A percentile compares a stretch with the other conserved stretches of the same genome.
Conservation (phyloP, 1,284 basidiomycete species). For the Heliocybe sulcata region DNA sequence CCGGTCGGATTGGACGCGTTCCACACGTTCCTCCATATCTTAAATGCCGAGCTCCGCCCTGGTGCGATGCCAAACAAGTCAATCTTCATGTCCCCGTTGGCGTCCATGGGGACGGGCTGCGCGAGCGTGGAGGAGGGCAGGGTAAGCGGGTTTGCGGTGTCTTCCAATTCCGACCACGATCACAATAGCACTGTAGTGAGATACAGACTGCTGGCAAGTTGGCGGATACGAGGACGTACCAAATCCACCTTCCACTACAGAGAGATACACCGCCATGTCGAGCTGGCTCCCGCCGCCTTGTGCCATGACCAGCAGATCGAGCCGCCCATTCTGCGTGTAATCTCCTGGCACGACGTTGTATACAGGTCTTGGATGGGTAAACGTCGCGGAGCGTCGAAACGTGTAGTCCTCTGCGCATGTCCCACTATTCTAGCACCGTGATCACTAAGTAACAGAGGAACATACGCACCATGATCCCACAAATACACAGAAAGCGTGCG, state of each 20-base stretch:
- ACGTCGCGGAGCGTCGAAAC: constrained; percentile 47
- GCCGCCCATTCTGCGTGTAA: constrained; percentile 85
- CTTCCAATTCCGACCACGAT: constrained; percentile 15
- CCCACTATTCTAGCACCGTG: background rate
- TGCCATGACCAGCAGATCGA: constrained; percentile 88
- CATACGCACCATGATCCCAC: constrained; percentile 75
- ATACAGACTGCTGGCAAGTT: too few species aligned
- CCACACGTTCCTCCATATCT: constrained; percentile 76
- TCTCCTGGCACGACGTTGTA: constrained; percentile 88
- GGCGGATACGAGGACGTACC: constrained; percentile 38
- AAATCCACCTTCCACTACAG: constrained; percentile 55
- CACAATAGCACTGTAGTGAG: too few species aligned
- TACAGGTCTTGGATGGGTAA: constrained; percentile 49
- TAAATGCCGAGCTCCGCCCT: constrained; percentile 33
- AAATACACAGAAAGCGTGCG: constrained; percentile 68
- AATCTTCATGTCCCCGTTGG: constrained; percentile 83
- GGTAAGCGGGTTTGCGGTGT: constrained; percentile 31
- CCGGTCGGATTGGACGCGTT: constrained; percentile 45
- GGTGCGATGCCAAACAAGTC: constrained; percentile 77
- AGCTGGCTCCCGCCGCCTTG: constrained; percentile 42
- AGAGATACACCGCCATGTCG: constrained; percentile 65
- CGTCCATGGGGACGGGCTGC: constrained; percentile 85
- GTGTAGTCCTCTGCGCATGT: constrained; percentile 44
- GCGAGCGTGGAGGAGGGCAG: constrained; percentile 60
- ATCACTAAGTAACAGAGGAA: background rate